A percentile compares a stretch with the other conserved stretches of the same genome.
Conservation (phyloP, 495 filamentous ascomycete species). For the Podospora comata region DNA sequence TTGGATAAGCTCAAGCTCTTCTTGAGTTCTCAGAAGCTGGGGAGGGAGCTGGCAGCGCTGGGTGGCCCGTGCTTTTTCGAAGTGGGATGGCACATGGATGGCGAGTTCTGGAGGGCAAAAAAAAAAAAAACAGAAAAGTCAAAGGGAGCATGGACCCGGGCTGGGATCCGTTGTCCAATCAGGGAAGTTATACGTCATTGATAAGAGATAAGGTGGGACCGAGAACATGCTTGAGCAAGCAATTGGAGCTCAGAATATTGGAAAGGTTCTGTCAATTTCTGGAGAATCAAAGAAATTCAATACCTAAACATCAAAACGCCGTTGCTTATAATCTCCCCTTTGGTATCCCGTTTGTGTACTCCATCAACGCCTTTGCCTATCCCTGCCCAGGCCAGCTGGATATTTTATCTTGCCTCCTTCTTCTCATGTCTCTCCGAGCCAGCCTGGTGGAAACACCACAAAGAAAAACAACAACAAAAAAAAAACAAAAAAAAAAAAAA, state of each 20-base stretch:
- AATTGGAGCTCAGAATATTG: background rate
- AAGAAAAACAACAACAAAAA: background rate
- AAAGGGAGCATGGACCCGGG: slow-evolving; percentile 1
- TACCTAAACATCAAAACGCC: background rate
- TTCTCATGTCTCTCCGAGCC: background rate
- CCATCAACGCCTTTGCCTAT: background rate
- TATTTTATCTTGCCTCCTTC: background rate
- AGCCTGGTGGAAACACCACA: background rate
- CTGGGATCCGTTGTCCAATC: slow-evolving; percentile 12
- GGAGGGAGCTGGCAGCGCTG: background rate
- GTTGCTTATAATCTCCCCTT: background rate
- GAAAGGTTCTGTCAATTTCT: background rate
- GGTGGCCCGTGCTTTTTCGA: background rate
- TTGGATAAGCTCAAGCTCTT: background rate
- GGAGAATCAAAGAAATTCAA: background rate
- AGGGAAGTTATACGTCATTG: slow-evolving; percentile 3
- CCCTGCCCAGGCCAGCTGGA: background rate
- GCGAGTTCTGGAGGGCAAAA: background rate
- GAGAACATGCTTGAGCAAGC: background rate
- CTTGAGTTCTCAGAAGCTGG: background rate
- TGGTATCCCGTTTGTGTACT: background rate
- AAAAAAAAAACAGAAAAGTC: background rate
- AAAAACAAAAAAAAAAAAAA: background rate
- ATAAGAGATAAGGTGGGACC: slow-evolving; percentile 3
- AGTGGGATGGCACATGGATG: background rate